Percentiles rank a stretch among this genome's conserved stretches.
phyloP scores from a whole-genome alignment of 306 rosid species.

The Rubus parviflorus region DNA sequence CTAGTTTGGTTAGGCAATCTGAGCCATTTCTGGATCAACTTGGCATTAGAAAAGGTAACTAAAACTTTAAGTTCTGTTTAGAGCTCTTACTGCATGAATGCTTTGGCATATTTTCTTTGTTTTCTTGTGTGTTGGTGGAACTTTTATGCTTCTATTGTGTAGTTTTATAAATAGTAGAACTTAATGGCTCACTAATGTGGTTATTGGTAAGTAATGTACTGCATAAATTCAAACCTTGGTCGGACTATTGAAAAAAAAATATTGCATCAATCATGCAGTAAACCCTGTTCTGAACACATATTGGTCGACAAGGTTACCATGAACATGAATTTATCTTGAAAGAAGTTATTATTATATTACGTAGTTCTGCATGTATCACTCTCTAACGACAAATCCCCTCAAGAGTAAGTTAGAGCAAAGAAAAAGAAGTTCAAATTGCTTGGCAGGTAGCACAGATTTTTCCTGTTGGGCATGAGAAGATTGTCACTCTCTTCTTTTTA shows the following conservation, averaged over 20 bases:
- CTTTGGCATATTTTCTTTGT: background rate
- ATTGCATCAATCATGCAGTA: background rate
- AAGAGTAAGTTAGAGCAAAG: background rate
- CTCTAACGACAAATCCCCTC: background rate
- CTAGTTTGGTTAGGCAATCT: constrained; percentile 84
- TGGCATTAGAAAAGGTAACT: constrained; percentile 75
- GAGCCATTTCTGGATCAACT: constrained; percentile 90
- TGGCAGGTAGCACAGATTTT: background rate
- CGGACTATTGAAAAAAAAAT: background rate
- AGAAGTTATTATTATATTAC: background rate
- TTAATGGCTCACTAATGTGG: background rate
- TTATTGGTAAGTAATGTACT: background rate
- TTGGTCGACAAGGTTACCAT: background rate
- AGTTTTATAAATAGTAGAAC: background rate
- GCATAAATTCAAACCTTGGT: background rate
- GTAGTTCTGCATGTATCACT: too few species aligned
- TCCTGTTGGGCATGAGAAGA: background rate
- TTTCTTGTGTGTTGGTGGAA: background rate
- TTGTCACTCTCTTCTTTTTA: background rate
- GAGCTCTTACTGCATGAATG: background rate
- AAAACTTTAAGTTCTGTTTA: constrained; percentile 10
- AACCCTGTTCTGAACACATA: background rate
- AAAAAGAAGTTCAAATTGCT: background rate
- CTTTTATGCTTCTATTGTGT: background rate
- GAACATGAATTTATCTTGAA: background rate